Evolutionary conservation across 495 filamentous ascomycete species (phyloP), one percentile per base, ranked within the genome.

Genomic region (Rhypophila decipiens): DNA sequence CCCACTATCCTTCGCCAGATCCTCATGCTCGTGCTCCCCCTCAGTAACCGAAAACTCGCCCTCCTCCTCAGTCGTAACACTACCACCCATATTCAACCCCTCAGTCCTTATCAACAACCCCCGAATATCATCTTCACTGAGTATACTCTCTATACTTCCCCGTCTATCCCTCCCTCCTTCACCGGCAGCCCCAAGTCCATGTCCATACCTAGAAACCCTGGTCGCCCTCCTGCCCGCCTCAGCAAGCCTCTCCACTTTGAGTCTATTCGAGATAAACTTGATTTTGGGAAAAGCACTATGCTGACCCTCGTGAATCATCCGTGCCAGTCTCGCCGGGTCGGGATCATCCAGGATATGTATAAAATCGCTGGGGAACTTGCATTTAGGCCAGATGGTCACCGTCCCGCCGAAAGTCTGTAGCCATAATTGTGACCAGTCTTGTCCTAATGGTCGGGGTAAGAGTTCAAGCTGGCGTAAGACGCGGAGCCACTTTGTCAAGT

Each of bases 371-470:
- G 24, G 76, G 52, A 2, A 79, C 27, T 31, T 69, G 35, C 75
- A 79, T 61, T 89, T 87, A 2, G 93, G 93, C 79, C 93, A 97
- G 56, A 98, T 88, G 8, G 94, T 98, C 48, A 97, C 85, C 15
- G 88, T 96, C 33, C 93, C 93, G 50, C 82, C 86, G 71, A 97
- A 96, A 49, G 85, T 83, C 64, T 98, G 93, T 23, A 98, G 77
- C 86, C 90, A 97, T 27, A 98, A 84, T 64, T 91, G 84, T 44
- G 80, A 86, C 93, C 93, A 98, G 63, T 98, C 94, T 63, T 96
- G 91, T 9, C 88, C 89, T n/a, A 96, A 56, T 0, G 87, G 88
- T 0, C 93, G 80, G 7, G 93, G 93, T 0, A 98, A 78, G 5
- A 98, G 76, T 57, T 98, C 93, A 0, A 97, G 71, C 59, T 96